Base-by-base conservation (phyloP, 768 basidiomycete genomes). In the Erythrobasidium yunnanense region DNA sequence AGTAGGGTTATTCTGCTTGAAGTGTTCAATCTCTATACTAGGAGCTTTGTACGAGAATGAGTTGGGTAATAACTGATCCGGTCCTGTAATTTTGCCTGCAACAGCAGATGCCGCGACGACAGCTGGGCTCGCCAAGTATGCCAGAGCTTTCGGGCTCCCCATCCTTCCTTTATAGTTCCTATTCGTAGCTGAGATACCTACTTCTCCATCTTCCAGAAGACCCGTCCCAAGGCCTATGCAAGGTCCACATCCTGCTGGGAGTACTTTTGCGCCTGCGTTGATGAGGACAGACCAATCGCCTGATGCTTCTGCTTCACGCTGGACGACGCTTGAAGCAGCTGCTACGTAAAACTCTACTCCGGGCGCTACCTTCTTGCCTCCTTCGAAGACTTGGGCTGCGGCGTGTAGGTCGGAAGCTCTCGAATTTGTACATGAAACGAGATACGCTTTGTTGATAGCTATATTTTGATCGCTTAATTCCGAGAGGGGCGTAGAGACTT, bases 151-250 rank as follows among this genome's bases (percentile, higher is more conserved):
- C 0, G 95, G 93, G 69, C 86, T 84, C 0, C 95, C 95, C 95
- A 99, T 99, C 2, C 95, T 82, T 2, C 95, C 95, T 79, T 99
- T 97, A 79, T 96, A 99, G 74, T 99, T 99, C 77, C 95, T 81
- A 77, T 99, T 99, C 5, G 93, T 97, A 2, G 95, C 95, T 69
- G 90, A 93, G 74, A 99, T 97, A 0, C 95, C 93, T 0, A 85
- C 86, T 76, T 99, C 83, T 1, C 93, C 95, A 70, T 97, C 92
- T 75, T 96, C 87, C 34, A 99, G 78, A 57, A 97, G 77, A 11
- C 95, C 95, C 0, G 84, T 85, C 1, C 95, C 95, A 3, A 99
- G 82, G 22, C 95, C 95, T 69, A 99, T 99, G 75, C 95, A 99
- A 1, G 95, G 95, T 0, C 95, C 95, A 73, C 95, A 99, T 0